These are phyloP conservation scores for Apiospora phragmitis DNA, from an alignment of 2,329 filamentous ascomycete species.

Conservation along the genomic window DNA sequence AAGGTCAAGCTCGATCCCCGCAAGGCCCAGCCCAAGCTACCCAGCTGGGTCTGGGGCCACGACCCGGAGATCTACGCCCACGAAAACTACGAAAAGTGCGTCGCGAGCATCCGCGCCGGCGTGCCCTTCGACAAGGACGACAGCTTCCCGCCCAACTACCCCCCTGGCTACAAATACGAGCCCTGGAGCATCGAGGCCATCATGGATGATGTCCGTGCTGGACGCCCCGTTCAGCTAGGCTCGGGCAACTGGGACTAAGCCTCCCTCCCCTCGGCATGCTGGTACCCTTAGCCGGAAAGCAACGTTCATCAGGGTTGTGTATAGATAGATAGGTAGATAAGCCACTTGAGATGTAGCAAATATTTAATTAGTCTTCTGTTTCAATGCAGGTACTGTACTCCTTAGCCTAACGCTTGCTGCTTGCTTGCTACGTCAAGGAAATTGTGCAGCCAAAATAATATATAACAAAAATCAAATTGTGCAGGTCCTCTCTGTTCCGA, in stretches of 20 bases:
- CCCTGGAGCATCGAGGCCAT: conserved; percentile 44
- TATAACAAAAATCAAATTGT: not conserved
- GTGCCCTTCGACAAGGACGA: conserved; percentile 30
- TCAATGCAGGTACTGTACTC: conserved; percentile 3
- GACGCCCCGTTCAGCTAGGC: conserved; percentile 34
- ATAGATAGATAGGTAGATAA: not conserved
- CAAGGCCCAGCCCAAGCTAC: conserved; percentile 35
- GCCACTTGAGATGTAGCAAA: not conserved
- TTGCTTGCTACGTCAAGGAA: not conserved
- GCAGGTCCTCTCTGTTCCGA: not conserved
- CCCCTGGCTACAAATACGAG: conserved; percentile 35
- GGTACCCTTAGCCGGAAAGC: not conserved
- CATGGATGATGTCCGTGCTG: conserved; percentile 36
- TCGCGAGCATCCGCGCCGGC: conserved; percentile 31
- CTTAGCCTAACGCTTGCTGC: not conserved
- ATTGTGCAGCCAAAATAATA: not conserved
- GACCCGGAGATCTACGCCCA: conserved; percentile 38
- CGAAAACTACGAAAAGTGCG: conserved; percentile 35
- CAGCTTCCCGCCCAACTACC: conserved; percentile 34
- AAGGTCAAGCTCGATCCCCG: conserved; percentile 33
- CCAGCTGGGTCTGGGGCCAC: conserved; percentile 38
- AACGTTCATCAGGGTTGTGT: not conserved
- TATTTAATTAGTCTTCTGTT: not conserved
- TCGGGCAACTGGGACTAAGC: conserved; percentile 30
- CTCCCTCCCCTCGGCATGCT: not conserved